These are phyloP conservation scores for Stephanodiscus minutulus DNA, from an alignment of 108 stramenopile species.

Conservation along the genomic window DNA sequence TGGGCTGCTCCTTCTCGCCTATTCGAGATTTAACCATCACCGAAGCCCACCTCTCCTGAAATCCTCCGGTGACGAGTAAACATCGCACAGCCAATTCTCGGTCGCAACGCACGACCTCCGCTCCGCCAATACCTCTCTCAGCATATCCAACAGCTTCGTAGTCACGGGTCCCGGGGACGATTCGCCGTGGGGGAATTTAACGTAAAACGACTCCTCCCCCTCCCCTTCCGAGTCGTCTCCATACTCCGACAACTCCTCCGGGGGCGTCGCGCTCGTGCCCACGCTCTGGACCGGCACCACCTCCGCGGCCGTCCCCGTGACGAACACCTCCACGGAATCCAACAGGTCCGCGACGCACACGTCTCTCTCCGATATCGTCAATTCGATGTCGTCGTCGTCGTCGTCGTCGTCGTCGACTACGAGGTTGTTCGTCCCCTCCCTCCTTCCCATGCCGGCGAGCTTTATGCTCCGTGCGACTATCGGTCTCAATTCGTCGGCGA, in stretches of 20 bases:
- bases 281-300: conserved; percentile 73
- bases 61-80: conserved; percentile 60
- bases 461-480: conserved; percentile 56
- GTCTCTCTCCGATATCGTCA: conserved; percentile 71
- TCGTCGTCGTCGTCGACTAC: too few species aligned
- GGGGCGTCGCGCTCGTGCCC: conserved; percentile 64
- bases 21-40: conserved; percentile 1
- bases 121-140: conserved; percentile 75
- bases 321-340: conserved; percentile 76
- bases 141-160: conserved; percentile 55
- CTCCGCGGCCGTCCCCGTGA: conserved; percentile 84
- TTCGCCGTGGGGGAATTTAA: conserved; percentile 61
- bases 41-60: conserved; percentile 55
- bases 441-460: conserved; percentile 28
- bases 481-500: conserved; percentile 62
- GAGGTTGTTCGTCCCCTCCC: too few species aligned
- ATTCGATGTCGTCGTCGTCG: conserved; percentile 18
- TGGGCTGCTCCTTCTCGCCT: neutral
- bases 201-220: conserved; percentile 54
- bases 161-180: conserved; percentile 73
- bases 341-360: conserved; percentile 72
- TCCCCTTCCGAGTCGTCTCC: conserved; percentile 53
- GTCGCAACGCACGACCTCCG: conserved; percentile 50
- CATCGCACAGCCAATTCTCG: conserved; percentile 72
- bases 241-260: conserved; percentile 33